Percentiles rank a stretch among this genome's conserved stretches.
Evolutionary conservation across 306 rosid species (phyloP).

Genomic region (Delonix regia): DNA sequence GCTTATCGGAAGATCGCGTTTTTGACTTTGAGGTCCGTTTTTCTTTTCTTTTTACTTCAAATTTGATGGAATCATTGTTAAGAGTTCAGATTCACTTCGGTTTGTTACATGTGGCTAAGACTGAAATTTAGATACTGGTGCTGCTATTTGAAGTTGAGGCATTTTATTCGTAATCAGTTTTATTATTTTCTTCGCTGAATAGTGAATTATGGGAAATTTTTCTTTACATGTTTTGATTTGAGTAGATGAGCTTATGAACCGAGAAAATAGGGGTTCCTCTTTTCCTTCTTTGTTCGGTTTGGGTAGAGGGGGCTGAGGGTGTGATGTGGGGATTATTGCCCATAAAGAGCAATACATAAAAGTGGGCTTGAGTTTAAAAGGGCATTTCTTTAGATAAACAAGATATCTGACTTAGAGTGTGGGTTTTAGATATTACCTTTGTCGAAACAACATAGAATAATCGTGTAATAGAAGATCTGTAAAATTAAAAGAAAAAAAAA

Average conservation of each 20-base stretch:
- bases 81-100: slow-evolving; percentile 14
- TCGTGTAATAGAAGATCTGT: not conserved
- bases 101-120: not conserved
- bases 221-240: slow-evolving; percentile 18
- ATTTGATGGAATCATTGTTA: slow-evolving; percentile 17
- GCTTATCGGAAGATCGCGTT: slow-evolving; percentile 14
- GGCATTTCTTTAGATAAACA: not conserved
- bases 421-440: not conserved
- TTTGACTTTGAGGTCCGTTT: slow-evolving; percentile 31
- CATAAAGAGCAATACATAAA: not conserved
- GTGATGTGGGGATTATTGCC: slow-evolving; percentile 24
- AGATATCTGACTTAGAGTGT: not conserved
- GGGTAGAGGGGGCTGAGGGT: not conserved
- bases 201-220: not conserved
- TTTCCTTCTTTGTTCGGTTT: not conserved
- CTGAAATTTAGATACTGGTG: not conserved
- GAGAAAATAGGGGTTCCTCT: not conserved
- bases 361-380: not conserved
- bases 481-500: not conserved
- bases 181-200: not conserved
- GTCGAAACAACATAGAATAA: not conserved
- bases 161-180: not conserved
- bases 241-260: slow-evolving; percentile 4
- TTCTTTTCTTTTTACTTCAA: not conserved
- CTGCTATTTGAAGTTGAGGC: slow-evolving; percentile 12